A percentile compares a stretch with the other conserved stretches of the same genome.
phyloP scores from a whole-genome alignment of 495 filamentous ascomycete genomes.

The Paragyromitra xinjiangensis region DNA sequence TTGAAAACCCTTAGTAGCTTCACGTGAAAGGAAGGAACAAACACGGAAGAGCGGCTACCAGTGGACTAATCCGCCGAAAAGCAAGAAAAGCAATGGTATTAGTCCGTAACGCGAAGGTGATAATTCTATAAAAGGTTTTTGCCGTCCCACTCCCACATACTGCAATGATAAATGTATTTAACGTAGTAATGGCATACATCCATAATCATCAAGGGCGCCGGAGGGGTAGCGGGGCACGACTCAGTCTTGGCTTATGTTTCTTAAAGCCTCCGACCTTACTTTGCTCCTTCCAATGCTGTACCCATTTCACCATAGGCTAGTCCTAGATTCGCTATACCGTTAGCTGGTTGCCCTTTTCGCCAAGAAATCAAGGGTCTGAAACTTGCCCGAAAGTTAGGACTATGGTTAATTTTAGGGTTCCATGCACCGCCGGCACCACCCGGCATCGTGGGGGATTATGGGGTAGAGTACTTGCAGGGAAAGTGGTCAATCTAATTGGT shows the following conservation, averaged over 20 bases:
- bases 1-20: not conserved
- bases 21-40: constrained; percentile 2
- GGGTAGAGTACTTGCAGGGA: no score
- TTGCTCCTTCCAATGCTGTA: no score
- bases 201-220: no score
- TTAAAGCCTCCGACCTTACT: not conserved
- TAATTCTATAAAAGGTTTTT: no score
- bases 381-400: not conserved
- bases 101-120: constrained; percentile 13
- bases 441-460: not conserved
- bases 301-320: no score
- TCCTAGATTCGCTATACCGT: not conserved
- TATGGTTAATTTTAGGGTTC: not conserved
- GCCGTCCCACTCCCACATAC: not conserved
- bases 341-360: constrained; percentile 1
- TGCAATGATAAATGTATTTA: no score
- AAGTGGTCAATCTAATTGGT: no score
- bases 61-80: not conserved
- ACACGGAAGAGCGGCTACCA: not conserved
- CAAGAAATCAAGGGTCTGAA: constrained; percentile 3
- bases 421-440: not conserved
- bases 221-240: no score
- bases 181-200: no score
- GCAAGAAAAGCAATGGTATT: not conserved
- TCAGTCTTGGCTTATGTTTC: no score